A percentile compares a stretch with the other conserved stretches of the same genome.
These are phyloP conservation scores for Nitzschia palea DNA, from an alignment of 108 stramenopile species.

Conservation along the genomic window DNA sequence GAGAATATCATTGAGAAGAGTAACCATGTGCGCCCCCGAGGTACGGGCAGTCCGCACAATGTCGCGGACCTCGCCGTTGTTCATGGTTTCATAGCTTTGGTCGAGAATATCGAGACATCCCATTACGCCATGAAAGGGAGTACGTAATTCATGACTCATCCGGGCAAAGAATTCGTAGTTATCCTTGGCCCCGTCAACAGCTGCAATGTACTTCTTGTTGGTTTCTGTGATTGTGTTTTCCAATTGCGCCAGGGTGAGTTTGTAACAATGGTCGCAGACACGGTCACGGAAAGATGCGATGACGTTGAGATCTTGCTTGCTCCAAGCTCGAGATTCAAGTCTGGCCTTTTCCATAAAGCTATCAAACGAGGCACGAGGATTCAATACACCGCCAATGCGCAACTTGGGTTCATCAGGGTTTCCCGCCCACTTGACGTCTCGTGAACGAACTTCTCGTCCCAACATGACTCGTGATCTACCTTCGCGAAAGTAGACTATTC, in stretches of 20 bases:
- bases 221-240: slow-evolving; percentile 13
- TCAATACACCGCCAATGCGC: slow-evolving; percentile 22
- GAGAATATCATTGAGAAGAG: slow-evolving; percentile 18
- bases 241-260: slow-evolving; percentile 4
- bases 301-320: slow-evolving; percentile 3
- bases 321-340: slow-evolving; percentile 18
- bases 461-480: slow-evolving; percentile 8
- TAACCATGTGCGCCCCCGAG: slow-evolving; percentile 10
- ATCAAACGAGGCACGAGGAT: slow-evolving; percentile 24
- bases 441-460: slow-evolving; percentile 9
- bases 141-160: slow-evolving; percentile 52
- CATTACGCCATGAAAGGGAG: slow-evolving; percentile 62
- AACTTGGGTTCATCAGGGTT: slow-evolving; percentile 34
- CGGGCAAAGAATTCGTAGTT: slow-evolving; percentile 33
- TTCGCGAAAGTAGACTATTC: slow-evolving; percentile 17
- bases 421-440: slow-evolving; percentile 26
- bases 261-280: slow-evolving; percentile 17
- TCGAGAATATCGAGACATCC: slow-evolving; percentile 57
- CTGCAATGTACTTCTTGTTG: slow-evolving; percentile 14
- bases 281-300: slow-evolving; percentile 12
- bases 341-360: slow-evolving; percentile 24
- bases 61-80: background rate
- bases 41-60: slow-evolving; percentile 3
- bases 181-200: slow-evolving; percentile 14
- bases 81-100: slow-evolving; percentile 5